Evolutionary conservation across 805 yeast genomes (phyloP).

Genomic region (Lipomyces spencermartinsiae): DNA sequence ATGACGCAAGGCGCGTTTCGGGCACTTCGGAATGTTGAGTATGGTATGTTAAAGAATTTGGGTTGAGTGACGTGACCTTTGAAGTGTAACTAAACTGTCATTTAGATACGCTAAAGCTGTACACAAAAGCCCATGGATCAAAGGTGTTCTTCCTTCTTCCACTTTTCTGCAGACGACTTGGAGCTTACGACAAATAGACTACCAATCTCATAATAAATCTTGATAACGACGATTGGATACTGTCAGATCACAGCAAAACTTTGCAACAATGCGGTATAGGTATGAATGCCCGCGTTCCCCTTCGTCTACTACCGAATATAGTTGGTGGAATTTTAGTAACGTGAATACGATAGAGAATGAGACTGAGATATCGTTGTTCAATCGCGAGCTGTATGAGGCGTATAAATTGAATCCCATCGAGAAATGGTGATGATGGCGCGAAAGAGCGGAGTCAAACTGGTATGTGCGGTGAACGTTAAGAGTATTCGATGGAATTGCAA

Average conservation of each 20-base stretch:
- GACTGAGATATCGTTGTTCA: constrained; percentile 88
- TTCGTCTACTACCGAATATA: constrained; percentile 42
- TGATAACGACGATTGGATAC: constrained; percentile 80
- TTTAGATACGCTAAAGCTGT: constrained; percentile 64
- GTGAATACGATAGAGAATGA: constrained; percentile 66
- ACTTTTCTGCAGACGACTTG: not conserved
- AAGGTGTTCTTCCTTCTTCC: constrained; percentile 50
- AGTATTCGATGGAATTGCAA: not conserved
- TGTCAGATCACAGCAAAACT: constrained; percentile 53
- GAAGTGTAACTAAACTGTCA: not conserved
- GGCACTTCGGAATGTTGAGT: constrained; percentile 76
- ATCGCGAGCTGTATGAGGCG: constrained; percentile 64
- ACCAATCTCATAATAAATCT: constrained; percentile 90
- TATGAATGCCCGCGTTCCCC: constrained; percentile 19
- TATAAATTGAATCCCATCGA: constrained; percentile 87
- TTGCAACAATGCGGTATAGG: constrained; percentile 58
- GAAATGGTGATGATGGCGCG: constrained; percentile 65
- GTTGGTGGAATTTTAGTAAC: constrained; percentile 40
- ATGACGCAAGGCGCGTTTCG: constrained; percentile 70
- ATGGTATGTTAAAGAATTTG: constrained; percentile 34
- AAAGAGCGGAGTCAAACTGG: not conserved
- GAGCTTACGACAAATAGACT: constrained; percentile 49
- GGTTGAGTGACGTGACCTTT: not conserved
- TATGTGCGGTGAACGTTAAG: not conserved
- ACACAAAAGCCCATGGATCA: constrained; percentile 93